These are phyloP conservation scores for Suhomyces yuchorum DNA, from an alignment of 1,139 yeast genomes.

Conservation along the genomic window DNA sequence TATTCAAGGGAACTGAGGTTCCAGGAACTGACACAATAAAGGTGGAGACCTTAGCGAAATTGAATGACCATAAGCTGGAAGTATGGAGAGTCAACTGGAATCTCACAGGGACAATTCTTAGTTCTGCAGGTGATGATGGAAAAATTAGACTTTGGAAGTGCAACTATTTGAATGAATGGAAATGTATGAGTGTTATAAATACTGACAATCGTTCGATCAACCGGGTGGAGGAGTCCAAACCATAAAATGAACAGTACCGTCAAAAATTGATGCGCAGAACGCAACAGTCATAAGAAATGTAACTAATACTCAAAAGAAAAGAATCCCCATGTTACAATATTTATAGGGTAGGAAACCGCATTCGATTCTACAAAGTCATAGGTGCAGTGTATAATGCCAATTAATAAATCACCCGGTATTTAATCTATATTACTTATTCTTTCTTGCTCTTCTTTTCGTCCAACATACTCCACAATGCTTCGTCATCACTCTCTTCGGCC, in stretches of 20 bases:
- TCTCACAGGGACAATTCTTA: conserved; percentile 84
- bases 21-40: conserved; percentile 33
- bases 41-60: conserved; percentile 41
- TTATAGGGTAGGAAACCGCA: not conserved
- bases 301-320: too few relatives aligned
- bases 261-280: not conserved
- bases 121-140: conserved; percentile 96
- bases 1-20: conserved; percentile 66
- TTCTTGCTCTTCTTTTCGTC: conserved; percentile 31
- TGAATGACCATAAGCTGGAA: conserved; percentile 80
- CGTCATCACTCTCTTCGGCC: conserved; percentile 38
- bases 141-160: conserved; percentile 90
- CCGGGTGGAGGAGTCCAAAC: conserved; percentile 4
- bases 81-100: conserved; percentile 98
- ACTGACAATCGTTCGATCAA: conserved; percentile 48
- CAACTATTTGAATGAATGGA: conserved; percentile 81
- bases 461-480: conserved; percentile 44
- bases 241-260: not conserved
- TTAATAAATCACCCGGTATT: too few relatives aligned
- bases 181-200: conserved; percentile 86
- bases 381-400: not conserved
- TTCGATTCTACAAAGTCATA: not conserved
- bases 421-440: conserved; percentile 18
- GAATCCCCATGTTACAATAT: too few relatives aligned
- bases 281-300: not conserved